Percentiles rank a stretch among this genome's conserved stretches.
Conservation (phyloP, 768 basidiomycete species). For the Tylopilus subfusipes region DNA sequence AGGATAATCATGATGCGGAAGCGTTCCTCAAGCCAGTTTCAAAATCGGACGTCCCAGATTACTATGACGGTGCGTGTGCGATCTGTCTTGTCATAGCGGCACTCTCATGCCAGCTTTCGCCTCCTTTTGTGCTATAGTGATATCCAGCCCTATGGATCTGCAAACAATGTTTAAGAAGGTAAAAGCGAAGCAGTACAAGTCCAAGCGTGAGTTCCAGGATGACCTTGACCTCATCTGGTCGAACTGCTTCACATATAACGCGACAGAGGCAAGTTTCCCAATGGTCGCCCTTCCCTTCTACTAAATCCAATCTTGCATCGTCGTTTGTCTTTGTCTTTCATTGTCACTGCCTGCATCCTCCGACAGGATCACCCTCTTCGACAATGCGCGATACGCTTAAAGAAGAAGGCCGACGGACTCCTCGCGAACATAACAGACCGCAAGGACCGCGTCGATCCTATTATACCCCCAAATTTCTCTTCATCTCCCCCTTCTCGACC, state of each 20-base stretch:
- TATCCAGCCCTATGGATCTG: conserved; percentile 93
- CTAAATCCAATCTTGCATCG: neutral
- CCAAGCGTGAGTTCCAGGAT: conserved; percentile 88
- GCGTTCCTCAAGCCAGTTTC: conserved; percentile 93
- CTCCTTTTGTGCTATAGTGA: conserved; percentile 53
- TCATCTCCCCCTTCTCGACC: conserved; percentile 22
- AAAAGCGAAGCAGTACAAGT: conserved; percentile 88
- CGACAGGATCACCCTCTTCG: conserved; percentile 84
- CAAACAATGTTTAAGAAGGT: conserved; percentile 91
- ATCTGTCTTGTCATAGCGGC: neutral
- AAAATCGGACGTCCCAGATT: conserved; percentile 87
- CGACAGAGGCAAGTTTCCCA: conserved; percentile 68
- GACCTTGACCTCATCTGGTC: conserved; percentile 97
- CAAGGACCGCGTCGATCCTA: conserved; percentile 72
- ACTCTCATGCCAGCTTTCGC: conserved; percentile 1
- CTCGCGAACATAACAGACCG: conserved; percentile 88
- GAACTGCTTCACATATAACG: conserved; percentile 92
- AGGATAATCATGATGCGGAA: conserved; percentile 88
- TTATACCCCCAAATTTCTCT: conserved; percentile 51
- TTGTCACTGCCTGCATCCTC: neutral
- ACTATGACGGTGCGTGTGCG: conserved; percentile 72
- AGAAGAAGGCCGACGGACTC: conserved; percentile 79
- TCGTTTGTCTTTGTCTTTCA: conserved; percentile 1
- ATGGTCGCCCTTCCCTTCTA: neutral
- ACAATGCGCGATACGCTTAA: conserved; percentile 73